These are phyloP conservation scores for Salvia sclarea DNA, from an alignment of 305 asterid species.

Conservation along the genomic window DNA sequence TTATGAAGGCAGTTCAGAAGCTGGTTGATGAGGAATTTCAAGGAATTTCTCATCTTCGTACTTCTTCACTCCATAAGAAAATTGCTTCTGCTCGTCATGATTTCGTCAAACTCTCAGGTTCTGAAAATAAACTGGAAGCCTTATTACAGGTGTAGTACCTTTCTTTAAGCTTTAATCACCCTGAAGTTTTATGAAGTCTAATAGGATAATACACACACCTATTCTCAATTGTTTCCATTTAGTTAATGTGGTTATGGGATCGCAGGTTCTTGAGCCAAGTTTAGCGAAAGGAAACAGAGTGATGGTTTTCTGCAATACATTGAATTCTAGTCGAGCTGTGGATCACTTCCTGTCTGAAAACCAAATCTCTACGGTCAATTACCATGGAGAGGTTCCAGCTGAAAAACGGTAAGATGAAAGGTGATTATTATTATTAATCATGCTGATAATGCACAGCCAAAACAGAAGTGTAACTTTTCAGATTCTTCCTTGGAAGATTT, in stretches of 20 bases:
- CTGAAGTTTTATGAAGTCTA: not conserved
- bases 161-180: slow-evolving; percentile 15
- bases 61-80: slow-evolving; percentile 92
- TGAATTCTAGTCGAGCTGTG: slow-evolving; percentile 97
- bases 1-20: slow-evolving; percentile 77
- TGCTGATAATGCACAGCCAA: not conserved
- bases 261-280: slow-evolving; percentile 99
- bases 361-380: slow-evolving; percentile 86
- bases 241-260: slow-evolving; percentile 26
- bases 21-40: slow-evolving; percentile 93
- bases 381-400: slow-evolving; percentile 99
- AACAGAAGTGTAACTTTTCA: not conserved
- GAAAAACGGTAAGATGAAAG: slow-evolving; percentile 73
- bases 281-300: slow-evolving; percentile 93
- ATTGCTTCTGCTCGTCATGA: slow-evolving; percentile 95
- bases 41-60: slow-evolving; percentile 86
- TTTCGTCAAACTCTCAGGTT: slow-evolving; percentile 88
- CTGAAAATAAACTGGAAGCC: slow-evolving; percentile 97
- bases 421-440: slow-evolving; percentile 2
- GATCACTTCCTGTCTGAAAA: slow-evolving; percentile 91
- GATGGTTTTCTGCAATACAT: slow-evolving; percentile 97
- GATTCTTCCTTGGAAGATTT: slow-evolving; percentile 4
- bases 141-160: slow-evolving; percentile 71
- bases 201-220: not conserved
- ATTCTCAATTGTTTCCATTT: slow-evolving; percentile 12